Evolutionary conservation across 768 basidiomycete genomes (phyloP).

Genomic region (Dentipellis fragilis): DNA sequence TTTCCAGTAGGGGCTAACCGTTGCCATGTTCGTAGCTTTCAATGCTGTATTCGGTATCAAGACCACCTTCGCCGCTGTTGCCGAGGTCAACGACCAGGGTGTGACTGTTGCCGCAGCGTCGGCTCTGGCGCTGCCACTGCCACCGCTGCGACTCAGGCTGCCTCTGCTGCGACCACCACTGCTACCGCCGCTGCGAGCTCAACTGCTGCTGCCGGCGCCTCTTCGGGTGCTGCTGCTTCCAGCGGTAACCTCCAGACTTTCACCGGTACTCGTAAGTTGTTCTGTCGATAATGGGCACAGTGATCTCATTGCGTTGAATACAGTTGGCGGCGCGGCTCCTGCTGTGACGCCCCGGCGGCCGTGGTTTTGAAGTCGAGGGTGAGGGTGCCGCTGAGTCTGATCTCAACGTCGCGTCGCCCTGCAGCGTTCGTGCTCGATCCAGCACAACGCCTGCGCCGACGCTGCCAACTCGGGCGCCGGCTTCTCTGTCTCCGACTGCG

Average conservation of each 20-base stretch:
- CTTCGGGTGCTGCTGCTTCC: no score
- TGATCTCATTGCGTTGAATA: no score
- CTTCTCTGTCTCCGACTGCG: conserved; percentile 21
- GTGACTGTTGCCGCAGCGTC: background rate
- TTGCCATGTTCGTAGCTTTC: conserved; percentile 28
- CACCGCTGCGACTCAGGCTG: background rate
- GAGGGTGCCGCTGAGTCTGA: no score
- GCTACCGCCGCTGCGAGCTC: background rate
- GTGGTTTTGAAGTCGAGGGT: no score
- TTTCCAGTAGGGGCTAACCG: background rate
- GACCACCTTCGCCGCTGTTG: conserved; percentile 39
- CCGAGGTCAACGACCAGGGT: conserved; percentile 37
- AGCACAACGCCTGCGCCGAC: background rate
- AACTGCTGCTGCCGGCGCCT: no score
- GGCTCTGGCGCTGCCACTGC: background rate
- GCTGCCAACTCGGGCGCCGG: background rate
- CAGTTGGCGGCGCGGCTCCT: no score
- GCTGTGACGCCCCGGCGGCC: no score
- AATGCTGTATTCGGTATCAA: conserved; percentile 45
- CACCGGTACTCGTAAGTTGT: background rate
- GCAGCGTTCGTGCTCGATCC: no score
- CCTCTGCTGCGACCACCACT: background rate
- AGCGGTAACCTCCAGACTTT: background rate
- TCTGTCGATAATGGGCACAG: no score
- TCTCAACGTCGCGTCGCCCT: no score